phyloP scores from a whole-genome alignment of 2,329 filamentous ascomycete species.

The Arthrobotrys musiformis region DNA sequence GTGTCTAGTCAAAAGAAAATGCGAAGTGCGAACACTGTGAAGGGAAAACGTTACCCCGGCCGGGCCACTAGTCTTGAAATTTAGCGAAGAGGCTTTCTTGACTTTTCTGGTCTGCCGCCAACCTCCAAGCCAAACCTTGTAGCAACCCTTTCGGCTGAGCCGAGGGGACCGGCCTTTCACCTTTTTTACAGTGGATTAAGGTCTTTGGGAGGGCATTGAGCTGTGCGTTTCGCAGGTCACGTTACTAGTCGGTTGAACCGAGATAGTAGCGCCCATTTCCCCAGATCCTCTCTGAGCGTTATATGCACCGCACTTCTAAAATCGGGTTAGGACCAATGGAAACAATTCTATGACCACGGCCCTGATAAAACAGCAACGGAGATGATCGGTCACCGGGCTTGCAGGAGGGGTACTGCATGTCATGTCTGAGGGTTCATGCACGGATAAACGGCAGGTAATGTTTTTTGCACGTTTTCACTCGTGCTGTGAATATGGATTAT shows the following conservation, averaged over 20 bases:
- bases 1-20: not conserved
- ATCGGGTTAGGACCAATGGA: slow-evolving; percentile 17
- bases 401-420: not conserved
- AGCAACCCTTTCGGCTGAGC: slow-evolving; percentile 48
- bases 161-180: slow-evolving; percentile 6
- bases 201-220: not conserved
- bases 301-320: not conserved
- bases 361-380: slow-evolving; percentile 10
- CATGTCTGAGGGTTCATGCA: slow-evolving; percentile 4
- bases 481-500: not conserved
- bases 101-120: slow-evolving; percentile 34
- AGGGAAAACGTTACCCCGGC: not conserved
- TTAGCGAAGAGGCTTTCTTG: slow-evolving; percentile 42
- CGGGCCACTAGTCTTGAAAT: not conserved
- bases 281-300: slow-evolving; percentile 17
- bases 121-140: slow-evolving; percentile 17
- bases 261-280: not conserved
- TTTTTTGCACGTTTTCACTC: not conserved
- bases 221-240: slow-evolving; percentile 13
- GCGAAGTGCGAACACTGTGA: not conserved
- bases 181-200: not conserved
- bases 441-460: slow-evolving; percentile 44
- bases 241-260: slow-evolving; percentile 47
- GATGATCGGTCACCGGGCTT: slow-evolving; percentile 38
- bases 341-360: slow-evolving; percentile 6